These are phyloP conservation scores for Plasmodium cynomolgi DNA, from an alignment of 169 alveolate species.

Conservation along the genomic window DNA sequence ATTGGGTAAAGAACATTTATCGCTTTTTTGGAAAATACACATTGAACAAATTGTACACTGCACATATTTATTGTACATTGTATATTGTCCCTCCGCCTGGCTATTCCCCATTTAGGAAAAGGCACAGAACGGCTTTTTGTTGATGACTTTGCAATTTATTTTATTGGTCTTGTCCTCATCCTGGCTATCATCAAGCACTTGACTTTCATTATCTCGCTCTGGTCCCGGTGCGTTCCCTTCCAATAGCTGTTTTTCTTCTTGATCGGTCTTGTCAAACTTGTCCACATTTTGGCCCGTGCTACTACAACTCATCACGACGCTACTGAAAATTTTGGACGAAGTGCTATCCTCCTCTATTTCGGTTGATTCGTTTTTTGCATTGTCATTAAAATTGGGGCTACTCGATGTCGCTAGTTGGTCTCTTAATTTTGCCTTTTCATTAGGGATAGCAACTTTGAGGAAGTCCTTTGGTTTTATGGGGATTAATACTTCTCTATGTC, in stretches of 20 bases:
- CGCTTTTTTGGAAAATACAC: neutral
- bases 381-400: neutral
- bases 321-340: neutral
- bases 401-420: neutral
- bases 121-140: slow-evolving; percentile 25
- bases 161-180: slow-evolving; percentile 30
- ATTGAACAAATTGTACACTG: neutral
- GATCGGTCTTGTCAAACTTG: neutral
- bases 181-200: neutral
- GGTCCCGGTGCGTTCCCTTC: neutral
- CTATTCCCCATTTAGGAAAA: neutral
- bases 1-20: neutral
- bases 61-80: slow-evolving; percentile 5
- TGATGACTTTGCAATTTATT: slow-evolving; percentile 61
- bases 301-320: neutral
- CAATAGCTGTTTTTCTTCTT: slow-evolving; percentile 3
- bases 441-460: neutral
- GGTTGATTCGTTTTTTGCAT: neutral
- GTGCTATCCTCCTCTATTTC: neutral
- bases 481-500: neutral
- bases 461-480: neutral
- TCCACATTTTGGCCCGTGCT: neutral
- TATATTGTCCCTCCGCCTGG: neutral
- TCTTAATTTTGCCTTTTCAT: neutral
- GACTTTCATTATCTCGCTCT: neutral